Evolutionary conservation across 2,329 filamentous ascomycete genomes (phyloP), one percentile per base, ranked within the genome.

Genomic region (Pleoardoris graminearum): DNA sequence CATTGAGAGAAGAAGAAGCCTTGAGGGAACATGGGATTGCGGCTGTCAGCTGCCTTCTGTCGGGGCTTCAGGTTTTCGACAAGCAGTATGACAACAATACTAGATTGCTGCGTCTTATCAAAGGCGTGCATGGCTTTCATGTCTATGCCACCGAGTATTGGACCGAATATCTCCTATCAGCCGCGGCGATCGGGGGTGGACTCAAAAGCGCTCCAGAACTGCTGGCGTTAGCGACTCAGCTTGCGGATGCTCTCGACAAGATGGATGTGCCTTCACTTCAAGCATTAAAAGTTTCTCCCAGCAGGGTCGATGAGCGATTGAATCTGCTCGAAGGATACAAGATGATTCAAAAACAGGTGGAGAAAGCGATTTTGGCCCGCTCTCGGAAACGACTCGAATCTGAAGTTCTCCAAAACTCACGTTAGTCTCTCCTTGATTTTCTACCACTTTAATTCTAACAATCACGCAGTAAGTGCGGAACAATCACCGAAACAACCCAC

Each of bases 81-180:
- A 14, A 42, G n/a, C n/a, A 23, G 8, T 51, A 32, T 25, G 17
- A 48, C 16, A 25, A 54, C 21, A 29, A 45, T 7, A 29, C 32
- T 4, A 30, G 44, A 36, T 33, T 37, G 19, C 46, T 60, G 23
- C 50, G 51, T 16, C 38, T 60, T n/a, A 45, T 57, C 16, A 56
- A 51, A 46, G 57, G 59, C 7, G 19, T 62, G 3, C 54, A 62
- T 48, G 54, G 46, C n/a, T 42, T 62, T 16, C 52, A 59, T 41
- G 30, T 58, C 5, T 62, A 62, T 39, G 50, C 59, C 1, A 54
- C 51, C 4, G 57, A 60, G 42, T 55, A 51, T 32, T 62, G 59
- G 59, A 47, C 47, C 2, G 57, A 60, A 4, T 59, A 58, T 35
- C 19, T 62, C 3, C 38, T 60, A 4, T 25, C 25, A 3, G 33